Evolutionary conservation across 2,329 filamentous ascomycete genomes (phyloP).

Genomic region (Xylaria multiplex): DNA sequence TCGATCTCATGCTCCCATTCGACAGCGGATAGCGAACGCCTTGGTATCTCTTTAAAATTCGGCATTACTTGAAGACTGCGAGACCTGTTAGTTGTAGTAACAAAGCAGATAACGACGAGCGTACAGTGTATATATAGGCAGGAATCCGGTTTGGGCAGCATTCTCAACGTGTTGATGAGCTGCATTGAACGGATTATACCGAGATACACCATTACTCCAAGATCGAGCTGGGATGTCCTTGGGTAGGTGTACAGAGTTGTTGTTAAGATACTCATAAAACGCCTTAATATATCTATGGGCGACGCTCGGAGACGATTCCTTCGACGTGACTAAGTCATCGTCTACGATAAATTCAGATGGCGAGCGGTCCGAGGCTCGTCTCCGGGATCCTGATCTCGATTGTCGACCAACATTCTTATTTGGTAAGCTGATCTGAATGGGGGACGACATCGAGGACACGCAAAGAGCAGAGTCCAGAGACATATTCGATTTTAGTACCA

Average conservation of each 20-base stretch:
- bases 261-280: constrained; percentile 41
- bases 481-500: constrained; percentile 55
- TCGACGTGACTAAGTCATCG: constrained; percentile 35
- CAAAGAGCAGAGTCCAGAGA: constrained; percentile 54
- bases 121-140: constrained; percentile 44
- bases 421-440: constrained; percentile 35
- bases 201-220: constrained; percentile 15
- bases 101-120: constrained; percentile 5
- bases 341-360: constrained; percentile 41
- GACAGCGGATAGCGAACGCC: constrained; percentile 30
- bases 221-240: constrained; percentile 14
- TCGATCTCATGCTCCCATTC: constrained; percentile 46
- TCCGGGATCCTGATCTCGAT: constrained; percentile 20
- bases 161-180: constrained; percentile 37
- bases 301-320: constrained; percentile 4
- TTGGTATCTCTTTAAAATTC: constrained; percentile 30
- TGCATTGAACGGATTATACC: constrained; percentile 38
- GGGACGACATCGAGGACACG: constrained; percentile 34
- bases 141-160: constrained; percentile 31
- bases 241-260: background rate
- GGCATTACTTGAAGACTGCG: constrained; percentile 42
- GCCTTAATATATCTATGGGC: constrained; percentile 36
- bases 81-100: constrained; percentile 31
- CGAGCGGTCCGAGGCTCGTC: constrained; percentile 35
- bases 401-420: constrained; percentile 29